Evolutionary conservation across 192 early-diverging fungal species (phyloP).

Genomic region (Chytriomyces sp.): DNA sequence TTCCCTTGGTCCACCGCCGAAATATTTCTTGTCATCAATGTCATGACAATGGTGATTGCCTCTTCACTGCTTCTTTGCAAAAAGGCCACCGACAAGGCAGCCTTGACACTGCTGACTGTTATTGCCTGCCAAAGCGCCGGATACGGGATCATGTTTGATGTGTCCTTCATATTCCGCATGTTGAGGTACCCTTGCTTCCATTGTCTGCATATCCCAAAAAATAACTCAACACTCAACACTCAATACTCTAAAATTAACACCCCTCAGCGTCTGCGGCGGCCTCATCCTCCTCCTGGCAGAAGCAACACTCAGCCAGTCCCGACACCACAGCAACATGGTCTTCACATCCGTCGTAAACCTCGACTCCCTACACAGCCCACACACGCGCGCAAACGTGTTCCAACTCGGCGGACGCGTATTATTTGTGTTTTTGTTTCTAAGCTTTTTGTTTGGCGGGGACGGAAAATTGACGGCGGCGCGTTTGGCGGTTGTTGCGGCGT

Average conservation of each 20-base stretch:
- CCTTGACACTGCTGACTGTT: slow-evolving; percentile 77
- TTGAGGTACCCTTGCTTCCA: too few relatives aligned
- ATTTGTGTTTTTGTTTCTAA: slow-evolving; percentile 88
- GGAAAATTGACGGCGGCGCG: slow-evolving; percentile 65
- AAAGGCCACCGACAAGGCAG: slow-evolving; percentile 80
- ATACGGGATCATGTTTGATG: slow-evolving; percentile 90
- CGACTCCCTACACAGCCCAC: slow-evolving; percentile 74
- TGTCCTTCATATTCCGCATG: slow-evolving; percentile 88
- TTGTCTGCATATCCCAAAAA: too few relatives aligned
- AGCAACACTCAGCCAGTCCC: slow-evolving; percentile 49
- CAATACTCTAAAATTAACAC: too few relatives aligned
- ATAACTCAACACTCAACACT: too few relatives aligned
- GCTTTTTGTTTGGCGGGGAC: slow-evolving; percentile 84
- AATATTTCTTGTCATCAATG: slow-evolving; percentile 82
- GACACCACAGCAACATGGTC: slow-evolving; percentile 49
- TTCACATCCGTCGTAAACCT: slow-evolving; percentile 85
- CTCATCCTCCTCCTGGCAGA: slow-evolving; percentile 93
- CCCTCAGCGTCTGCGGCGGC: slow-evolving; percentile 87
- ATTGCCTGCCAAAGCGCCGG: slow-evolving; percentile 85
- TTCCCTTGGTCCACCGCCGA: slow-evolving; percentile 85
- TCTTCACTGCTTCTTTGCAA: slow-evolving; percentile 81
- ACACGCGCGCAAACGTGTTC: slow-evolving; percentile 70
- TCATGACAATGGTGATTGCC: slow-evolving; percentile 77
- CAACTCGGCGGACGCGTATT: slow-evolving; percentile 90
- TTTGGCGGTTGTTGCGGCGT: slow-evolving; percentile 64